Conservation (phyloP, 139 green algal species). For the Mesostigma viride region DNA sequence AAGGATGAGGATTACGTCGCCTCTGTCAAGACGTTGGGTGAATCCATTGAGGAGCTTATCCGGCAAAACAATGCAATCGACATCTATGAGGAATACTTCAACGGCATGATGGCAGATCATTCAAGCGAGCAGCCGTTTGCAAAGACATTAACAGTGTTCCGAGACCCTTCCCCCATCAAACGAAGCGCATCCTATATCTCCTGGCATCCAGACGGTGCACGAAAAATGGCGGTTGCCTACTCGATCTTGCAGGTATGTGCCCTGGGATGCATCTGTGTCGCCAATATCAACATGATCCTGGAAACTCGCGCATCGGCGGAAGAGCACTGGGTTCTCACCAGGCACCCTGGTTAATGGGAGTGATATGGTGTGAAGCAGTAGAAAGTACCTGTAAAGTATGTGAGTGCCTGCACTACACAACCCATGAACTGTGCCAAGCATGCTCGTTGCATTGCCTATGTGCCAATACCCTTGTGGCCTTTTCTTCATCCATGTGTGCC, state of each 20-base stretch:
- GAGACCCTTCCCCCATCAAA: slow-evolving; percentile 52
- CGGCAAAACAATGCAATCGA: slow-evolving; percentile 86
- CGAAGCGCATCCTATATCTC: slow-evolving; percentile 38
- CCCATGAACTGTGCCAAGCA: too few species aligned
- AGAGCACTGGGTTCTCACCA: too few species aligned
- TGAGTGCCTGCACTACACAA: too few species aligned
- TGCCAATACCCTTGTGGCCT: too few species aligned
- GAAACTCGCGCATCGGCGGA: too few species aligned
- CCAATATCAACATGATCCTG: background rate
- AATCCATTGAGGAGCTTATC: background rate
- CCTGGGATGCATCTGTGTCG: background rate
- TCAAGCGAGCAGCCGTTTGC: slow-evolving; percentile 49
- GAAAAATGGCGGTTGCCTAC: slow-evolving; percentile 62
- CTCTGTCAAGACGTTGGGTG: slow-evolving; percentile 5
- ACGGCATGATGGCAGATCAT: slow-evolving; percentile 40
- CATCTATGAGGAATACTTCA: slow-evolving; percentile 92
- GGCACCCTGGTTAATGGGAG: too few species aligned
- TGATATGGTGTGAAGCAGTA: too few species aligned
- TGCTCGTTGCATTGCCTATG: too few species aligned
- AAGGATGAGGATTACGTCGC: slow-evolving; percentile 91
- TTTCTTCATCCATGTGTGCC: too few species aligned
- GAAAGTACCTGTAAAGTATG: too few species aligned
- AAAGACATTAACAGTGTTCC: slow-evolving; percentile 70
- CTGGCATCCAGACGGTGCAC: slow-evolving; percentile 59
- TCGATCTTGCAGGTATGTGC: slow-evolving; percentile 40